These are phyloP conservation scores for Mortierella sp. DNA, from an alignment of 371 early-diverging fungal genomes.

Conservation along the genomic window DNA sequence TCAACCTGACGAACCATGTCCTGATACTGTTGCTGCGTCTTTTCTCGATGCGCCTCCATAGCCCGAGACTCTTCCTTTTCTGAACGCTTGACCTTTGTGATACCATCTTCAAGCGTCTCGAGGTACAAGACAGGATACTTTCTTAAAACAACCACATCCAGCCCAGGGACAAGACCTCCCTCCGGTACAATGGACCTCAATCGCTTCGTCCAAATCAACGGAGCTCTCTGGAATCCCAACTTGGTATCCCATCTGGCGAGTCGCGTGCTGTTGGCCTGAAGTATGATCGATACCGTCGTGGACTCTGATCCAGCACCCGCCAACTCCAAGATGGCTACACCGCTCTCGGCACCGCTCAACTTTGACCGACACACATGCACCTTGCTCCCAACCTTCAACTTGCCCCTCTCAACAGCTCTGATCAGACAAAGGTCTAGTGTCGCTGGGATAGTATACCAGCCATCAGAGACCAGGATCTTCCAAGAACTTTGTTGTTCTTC, in stretches of 20 bases:
- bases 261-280: conserved; percentile 74
- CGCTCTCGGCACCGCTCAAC: conserved; percentile 48
- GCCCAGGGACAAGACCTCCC: conserved; percentile 79
- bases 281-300: conserved; percentile 22
- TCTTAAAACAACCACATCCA: conserved; percentile 78
- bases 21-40: conserved; percentile 29
- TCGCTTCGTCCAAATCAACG: conserved; percentile 55
- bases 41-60: conserved; percentile 39
- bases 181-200: conserved; percentile 64
- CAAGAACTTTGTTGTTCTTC: conserved; percentile 23
- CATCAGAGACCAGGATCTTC: conserved; percentile 76
- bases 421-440: conserved; percentile 68
- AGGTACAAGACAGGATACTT: conserved; percentile 72
- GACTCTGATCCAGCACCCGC: conserved; percentile 48
- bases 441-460: conserved; percentile 82
- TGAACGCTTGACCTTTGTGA: conserved; percentile 61
- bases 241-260: conserved; percentile 79
- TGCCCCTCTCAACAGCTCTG: conserved; percentile 60
- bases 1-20: conserved; percentile 44
- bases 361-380: conserved; percentile 77
- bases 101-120: conserved; percentile 67
- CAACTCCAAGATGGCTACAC: conserved; percentile 59
- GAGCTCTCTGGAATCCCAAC: conserved; percentile 69
- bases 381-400: conserved; percentile 75
- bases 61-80: conserved; percentile 73